phyloP scores from a whole-genome alignment of 2,329 filamentous ascomycete species.

The Colletotrichum sp. region DNA sequence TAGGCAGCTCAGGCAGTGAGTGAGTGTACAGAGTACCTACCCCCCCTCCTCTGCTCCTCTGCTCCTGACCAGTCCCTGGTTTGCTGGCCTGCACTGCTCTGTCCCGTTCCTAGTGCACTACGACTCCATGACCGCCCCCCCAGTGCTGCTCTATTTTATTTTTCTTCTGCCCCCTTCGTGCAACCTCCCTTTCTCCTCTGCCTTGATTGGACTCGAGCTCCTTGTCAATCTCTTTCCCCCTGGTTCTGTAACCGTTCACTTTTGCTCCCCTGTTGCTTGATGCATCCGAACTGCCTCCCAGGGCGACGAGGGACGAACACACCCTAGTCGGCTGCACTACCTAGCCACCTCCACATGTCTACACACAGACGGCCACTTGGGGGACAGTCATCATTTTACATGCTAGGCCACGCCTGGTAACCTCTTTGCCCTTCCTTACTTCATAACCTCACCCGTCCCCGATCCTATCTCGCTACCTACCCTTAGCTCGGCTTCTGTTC shows the following conservation, averaged over 20 bases:
- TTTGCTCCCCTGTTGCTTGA: conserved; percentile 14
- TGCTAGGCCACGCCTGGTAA: conserved; percentile 9
- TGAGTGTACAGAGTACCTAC: not conserved
- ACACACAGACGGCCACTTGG: not conserved
- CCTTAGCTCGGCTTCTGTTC: not conserved
- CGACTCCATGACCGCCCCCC: not conserved
- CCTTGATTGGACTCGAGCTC: conserved; percentile 9
- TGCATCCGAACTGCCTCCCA: conserved; percentile 21
- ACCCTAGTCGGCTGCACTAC: conserved; percentile 13
- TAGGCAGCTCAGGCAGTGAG: not conserved
- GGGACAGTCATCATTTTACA: conserved; percentile 18
- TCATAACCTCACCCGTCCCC: conserved; percentile 21
- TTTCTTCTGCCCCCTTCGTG: conserved; percentile 4
- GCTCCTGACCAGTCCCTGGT: not conserved
- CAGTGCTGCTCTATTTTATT: not conserved
- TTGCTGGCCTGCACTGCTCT: not conserved
- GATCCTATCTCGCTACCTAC: not conserved
- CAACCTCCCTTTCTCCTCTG: not conserved
- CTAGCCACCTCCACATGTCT: conserved; percentile 22
- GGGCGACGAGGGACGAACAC: conserved; percentile 13
- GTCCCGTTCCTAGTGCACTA: not conserved
- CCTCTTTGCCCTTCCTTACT: conserved; percentile 16
- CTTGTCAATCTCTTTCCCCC: conserved; percentile 17
- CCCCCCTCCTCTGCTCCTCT: not conserved
- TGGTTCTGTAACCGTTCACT: conserved; percentile 15